Base-by-base conservation (phyloP, 805 yeast genomes). In the Alloascoidea africana region DNA sequence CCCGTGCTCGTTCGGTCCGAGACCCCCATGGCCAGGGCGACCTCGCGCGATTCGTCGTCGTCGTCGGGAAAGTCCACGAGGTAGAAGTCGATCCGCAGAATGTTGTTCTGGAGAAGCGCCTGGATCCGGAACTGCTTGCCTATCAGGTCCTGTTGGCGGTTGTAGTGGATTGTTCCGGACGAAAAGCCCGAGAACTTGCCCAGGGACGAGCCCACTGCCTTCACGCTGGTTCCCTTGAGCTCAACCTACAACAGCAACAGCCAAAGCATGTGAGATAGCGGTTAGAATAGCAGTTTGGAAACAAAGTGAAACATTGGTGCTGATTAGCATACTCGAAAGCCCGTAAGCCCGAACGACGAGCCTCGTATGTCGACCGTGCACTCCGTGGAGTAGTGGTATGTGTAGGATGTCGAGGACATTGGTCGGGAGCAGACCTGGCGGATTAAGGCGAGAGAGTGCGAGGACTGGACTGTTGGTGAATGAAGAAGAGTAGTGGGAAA, bases 51-150 rank as follows among this genome's bases (percentile, higher is more conserved):
- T n/a, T n/a, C n/a, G n/a, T n/a, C n/a, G n/a, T n/a, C n/a, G n/a
- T n/a, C n/a, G n/a, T n/a, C n/a, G n/a, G n/a, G n/a, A n/a, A n/a
- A 8, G n/a, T 23, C 30, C 8, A 23, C n/a, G 8, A 8, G 30
- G n/a, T 8, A 23, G n/a, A 23, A 23, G n/a, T 23, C 30, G n/a
- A 23, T 23, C n/a, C 30, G 8, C n/a, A 23, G n/a, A 23, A 23
- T 8, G 8, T n/a, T n/a, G n/a, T 23, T 8, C 8, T 23, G 30
- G n/a, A 23, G 8, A 8, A 8, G 8, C n/a, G 30, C 30, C n/a
- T 23, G 30, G n/a, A 23, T 23, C n/a, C 30, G 8, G 30, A 23
- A 23, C n/a, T 23, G 30, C n/a, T 23, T 23, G n/a, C 30, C 30
- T 8, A 23, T 23, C 8, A 23, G 8, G 8, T 23, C 30, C 8